Evolutionary conservation across 2,329 filamentous ascomycete genomes (phyloP), one percentile per base, ranked within the genome.

Genomic region (Penicillium sp.): DNA sequence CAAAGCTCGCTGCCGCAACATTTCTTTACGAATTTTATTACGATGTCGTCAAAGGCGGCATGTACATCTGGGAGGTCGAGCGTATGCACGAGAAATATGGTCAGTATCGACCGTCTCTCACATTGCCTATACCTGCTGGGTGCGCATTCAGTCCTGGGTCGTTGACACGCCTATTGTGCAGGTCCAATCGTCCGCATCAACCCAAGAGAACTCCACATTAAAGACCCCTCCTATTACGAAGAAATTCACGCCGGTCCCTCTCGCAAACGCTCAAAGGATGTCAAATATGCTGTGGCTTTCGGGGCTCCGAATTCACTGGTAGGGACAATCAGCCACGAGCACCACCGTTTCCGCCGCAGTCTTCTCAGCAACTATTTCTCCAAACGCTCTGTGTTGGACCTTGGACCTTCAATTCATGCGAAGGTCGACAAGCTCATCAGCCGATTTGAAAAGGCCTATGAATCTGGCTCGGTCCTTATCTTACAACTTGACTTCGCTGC

Each of bases 341-440:
- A 71, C 22, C 78, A 81, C 58, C 72, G 75, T 3, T 64, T 71
- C 21, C 72, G 78, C 7, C 74, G 78, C 36, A 68, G 59, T 13
- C 70, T 74, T 2, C 52, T 80, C 43, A 77, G 70, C 46, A 72
- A 71, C 1, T 80, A 78, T 67, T 81, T 80, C 62, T 78, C 77
- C 10, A 72, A 69, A 32, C 69, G 69, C 3, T 72, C 72, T 7
- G 70, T 79, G 18, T 59, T 60, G 3, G 55, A 55, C 5, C 65
- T 79, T 1, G 71, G 75, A n/a, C 70, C 71, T 0, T 63, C 75
- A 4, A 71, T 81, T 21, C 61, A 67, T 9, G 60, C 68, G 9
- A 77, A 69, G 39, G 64, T 73, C 1, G 61, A 67, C 6, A 62
- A 66, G 36, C 62, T 75, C 8, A 65, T 63, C 16, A 52, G 27